Percentiles rank a stretch among this genome's conserved stretches.
Evolutionary conservation across 176 grass and related monocot species (phyloP).

Genomic region (Oryza punctata): DNA sequence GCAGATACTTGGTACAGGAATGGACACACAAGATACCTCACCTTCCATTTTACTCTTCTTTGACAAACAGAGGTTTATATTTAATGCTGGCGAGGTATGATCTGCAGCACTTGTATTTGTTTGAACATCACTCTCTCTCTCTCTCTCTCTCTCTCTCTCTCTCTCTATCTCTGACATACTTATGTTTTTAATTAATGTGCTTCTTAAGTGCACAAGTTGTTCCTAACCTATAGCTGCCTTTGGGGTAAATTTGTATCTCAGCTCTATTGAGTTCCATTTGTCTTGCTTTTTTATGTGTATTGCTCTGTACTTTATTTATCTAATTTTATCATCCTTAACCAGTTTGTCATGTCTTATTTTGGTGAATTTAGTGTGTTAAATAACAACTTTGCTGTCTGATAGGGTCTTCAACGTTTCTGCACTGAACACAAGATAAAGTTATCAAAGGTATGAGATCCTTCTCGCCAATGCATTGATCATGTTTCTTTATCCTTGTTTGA

Average conservation of each 20-base stretch:
- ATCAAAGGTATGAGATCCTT: conserved; percentile 69
- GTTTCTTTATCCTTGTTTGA: conserved; percentile 28
- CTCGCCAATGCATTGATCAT: background rate
- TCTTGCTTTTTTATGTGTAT: background rate
- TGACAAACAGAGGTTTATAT: conserved; percentile 93
- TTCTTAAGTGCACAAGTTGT: background rate
- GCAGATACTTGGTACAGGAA: conserved; percentile 95
- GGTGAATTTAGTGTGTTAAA: conserved; percentile 15
- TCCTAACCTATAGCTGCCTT: background rate
- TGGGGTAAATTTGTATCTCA: conserved; percentile 3
- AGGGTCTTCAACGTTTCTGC: conserved; percentile 97
- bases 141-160: background rate
- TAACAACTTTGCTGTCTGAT: conserved; percentile 34
- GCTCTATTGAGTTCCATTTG: background rate
- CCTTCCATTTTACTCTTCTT: conserved; percentile 95
- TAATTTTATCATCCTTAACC: background rate
- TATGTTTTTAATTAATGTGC: conserved; percentile 12
- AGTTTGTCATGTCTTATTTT: background rate
- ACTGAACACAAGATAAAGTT: conserved; percentile 99
- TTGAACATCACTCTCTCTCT: background rate
- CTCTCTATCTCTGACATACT: background rate
- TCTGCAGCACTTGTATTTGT: background rate
- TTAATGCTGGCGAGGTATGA: conserved; percentile 94
- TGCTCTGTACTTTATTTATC: background rate
- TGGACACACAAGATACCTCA: conserved; percentile 96